Evolutionary conservation across 176 grass and related monocot species (phyloP).

Genomic region (Secale cereale): DNA sequence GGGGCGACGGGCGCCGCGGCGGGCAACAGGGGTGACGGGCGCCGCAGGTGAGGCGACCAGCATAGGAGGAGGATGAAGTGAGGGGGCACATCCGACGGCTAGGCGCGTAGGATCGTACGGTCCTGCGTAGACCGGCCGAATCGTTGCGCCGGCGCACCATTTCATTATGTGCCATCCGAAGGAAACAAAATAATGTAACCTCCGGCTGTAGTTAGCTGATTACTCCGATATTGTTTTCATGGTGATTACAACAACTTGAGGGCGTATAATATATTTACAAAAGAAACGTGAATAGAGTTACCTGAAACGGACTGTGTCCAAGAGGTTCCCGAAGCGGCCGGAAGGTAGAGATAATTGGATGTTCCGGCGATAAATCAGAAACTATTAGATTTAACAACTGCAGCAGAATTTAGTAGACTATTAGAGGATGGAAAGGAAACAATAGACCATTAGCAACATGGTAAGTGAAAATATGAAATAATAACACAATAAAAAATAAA

Average conservation of each 20-base stretch:
- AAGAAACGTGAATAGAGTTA: conserved; percentile 33
- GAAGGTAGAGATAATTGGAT: conserved; percentile 74
- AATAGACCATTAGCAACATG: not conserved
- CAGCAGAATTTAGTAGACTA: conserved; percentile 12
- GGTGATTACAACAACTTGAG: not conserved
- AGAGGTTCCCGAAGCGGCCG: conserved; percentile 87
- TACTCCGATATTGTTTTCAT: not conserved
- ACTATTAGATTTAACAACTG: conserved; percentile 99
- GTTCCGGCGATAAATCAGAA: conserved; percentile 76
- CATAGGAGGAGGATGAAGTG: no score
- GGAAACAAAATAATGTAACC: not conserved
- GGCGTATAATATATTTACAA: not conserved
- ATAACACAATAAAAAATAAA: not conserved
- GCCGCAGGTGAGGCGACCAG: no score
- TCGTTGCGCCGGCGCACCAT: no score
- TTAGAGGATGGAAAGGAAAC: conserved; percentile 26
- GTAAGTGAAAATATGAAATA: not conserved
- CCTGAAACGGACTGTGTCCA: conserved; percentile 95
- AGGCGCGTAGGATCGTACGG: no score
- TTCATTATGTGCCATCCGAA: not conserved
- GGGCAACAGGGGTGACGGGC: no score
- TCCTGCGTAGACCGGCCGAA: no score
- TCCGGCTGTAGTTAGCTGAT: not conserved
- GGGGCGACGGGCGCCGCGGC: no score
- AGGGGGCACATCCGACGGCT: no score